Percentiles rank a stretch among this genome's conserved stretches.
Evolutionary conservation across 164 flowering plant species (phyloP).

Genomic region (Umbilicus rupestris): DNA sequence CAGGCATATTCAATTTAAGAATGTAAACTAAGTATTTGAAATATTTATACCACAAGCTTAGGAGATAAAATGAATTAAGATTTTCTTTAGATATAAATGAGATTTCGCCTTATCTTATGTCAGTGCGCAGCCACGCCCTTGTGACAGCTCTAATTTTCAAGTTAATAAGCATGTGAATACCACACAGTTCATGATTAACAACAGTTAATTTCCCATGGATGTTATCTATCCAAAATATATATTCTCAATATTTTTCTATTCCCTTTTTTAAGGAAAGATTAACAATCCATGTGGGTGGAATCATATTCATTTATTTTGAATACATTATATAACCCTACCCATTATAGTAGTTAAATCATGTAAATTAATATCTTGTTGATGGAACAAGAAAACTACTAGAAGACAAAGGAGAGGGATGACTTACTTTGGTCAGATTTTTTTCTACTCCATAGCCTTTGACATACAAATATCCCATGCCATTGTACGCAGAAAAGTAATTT

Average conservation of each 20-base stretch:
- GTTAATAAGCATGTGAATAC: background rate
- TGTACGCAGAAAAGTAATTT: conserved; percentile 74
- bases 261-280: background rate
- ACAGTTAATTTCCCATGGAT: background rate
- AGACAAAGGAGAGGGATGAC: conserved; percentile 8
- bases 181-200: background rate
- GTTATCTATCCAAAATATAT: background rate
- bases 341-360: background rate
- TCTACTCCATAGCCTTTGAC: conserved; percentile 97
- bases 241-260: background rate
- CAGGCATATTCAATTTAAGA: background rate
- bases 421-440: conserved; percentile 74
- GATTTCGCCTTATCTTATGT: background rate
- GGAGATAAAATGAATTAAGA: background rate
- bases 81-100: background rate
- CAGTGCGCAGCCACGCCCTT: background rate
- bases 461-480: conserved; percentile 92
- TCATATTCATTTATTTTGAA: background rate
- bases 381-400: background rate
- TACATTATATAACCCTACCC: background rate
- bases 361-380: background rate
- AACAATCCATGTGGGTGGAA: background rate
- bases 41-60: background rate
- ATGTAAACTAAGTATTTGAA: background rate
- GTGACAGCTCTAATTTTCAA: background rate